phyloP scores from a whole-genome alignment of 352 stramenopile species.

The Pythium folliculosum region DNA sequence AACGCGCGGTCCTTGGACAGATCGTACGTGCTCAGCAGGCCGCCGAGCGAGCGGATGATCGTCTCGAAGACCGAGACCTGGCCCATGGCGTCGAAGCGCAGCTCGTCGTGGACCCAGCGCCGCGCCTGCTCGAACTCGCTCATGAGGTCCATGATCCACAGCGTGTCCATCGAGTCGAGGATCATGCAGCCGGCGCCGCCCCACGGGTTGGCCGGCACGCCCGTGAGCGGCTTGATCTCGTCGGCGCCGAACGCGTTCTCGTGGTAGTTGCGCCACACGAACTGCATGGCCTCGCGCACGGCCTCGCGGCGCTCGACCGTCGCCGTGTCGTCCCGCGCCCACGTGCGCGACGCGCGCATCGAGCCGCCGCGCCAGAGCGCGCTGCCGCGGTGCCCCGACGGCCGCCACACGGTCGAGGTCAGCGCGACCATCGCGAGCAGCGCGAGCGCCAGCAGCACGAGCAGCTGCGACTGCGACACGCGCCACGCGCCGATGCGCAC shows the following conservation, averaged over 20 bases:
- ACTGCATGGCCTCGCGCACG: conserved; percentile 72
- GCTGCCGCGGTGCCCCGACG: not conserved
- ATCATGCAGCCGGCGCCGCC: conserved; percentile 91
- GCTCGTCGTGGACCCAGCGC: conserved; percentile 78
- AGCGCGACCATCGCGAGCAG: conserved; percentile 17
- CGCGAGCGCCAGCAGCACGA: conserved; percentile 11
- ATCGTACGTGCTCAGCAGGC: conserved; percentile 96
- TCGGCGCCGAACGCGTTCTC: conserved; percentile 95
- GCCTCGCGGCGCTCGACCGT: conserved; percentile 43
- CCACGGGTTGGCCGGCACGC: conserved; percentile 72
- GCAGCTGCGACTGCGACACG: conserved; percentile 23
- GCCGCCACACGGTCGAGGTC: conserved; percentile 5
- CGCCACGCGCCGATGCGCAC: conserved; percentile 18
- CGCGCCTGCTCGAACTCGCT: conserved; percentile 91
- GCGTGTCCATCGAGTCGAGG: conserved; percentile 96
- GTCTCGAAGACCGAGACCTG: conserved; percentile 98
- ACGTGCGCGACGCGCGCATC: not conserved
- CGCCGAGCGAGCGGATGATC: conserved; percentile 98
- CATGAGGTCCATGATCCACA: conserved; percentile 95
- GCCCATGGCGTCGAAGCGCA: conserved; percentile 85
- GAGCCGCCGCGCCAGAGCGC: not conserved
- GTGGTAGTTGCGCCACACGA: conserved; percentile 91
- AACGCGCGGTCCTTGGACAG: conserved; percentile 87
- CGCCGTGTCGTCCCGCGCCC: conserved; percentile 12
- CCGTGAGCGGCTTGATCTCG: conserved; percentile 91